Evolutionary conservation across 202 grass and related monocot genomes (phyloP).

Genomic region (Miscanthus sacchariflorus): DNA sequence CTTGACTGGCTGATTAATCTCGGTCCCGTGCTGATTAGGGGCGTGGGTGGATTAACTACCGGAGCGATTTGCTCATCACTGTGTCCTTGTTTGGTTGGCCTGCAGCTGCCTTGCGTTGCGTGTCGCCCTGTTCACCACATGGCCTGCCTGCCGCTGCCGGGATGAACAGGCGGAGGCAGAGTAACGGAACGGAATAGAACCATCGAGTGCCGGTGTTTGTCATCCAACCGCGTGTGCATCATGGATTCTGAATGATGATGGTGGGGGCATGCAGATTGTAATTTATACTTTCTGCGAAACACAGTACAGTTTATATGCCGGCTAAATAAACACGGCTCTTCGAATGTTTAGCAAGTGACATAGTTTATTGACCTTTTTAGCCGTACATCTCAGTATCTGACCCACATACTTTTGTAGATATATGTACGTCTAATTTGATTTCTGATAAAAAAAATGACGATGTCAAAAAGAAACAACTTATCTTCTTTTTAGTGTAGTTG

Average conservation of each 20-base stretch:
- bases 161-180: background rate
- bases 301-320: too few species aligned
- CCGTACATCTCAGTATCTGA: too few species aligned
- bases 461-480: too few species aligned
- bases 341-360: too few species aligned
- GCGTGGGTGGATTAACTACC: slow-evolving; percentile 15
- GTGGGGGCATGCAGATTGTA: too few species aligned
- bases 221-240: slow-evolving; percentile 26
- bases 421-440: too few species aligned
- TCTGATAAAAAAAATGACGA: too few species aligned
- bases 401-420: too few species aligned
- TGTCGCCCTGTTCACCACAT: slow-evolving; percentile 34
- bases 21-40: slow-evolving; percentile 45
- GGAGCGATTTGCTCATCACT: slow-evolving; percentile 18
- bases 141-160: slow-evolving; percentile 4
- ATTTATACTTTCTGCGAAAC: too few species aligned
- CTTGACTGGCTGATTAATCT: background rate
- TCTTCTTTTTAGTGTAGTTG: too few species aligned
- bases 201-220: background rate
- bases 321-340: too few species aligned
- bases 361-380: too few species aligned
- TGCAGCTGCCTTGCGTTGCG: background rate
- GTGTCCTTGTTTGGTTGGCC: background rate
- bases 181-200: slow-evolving; percentile 29
- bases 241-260: background rate